Evolutionary conservation across 148 eudicot species (phyloP).

Genomic region (Silene latifolia): DNA sequence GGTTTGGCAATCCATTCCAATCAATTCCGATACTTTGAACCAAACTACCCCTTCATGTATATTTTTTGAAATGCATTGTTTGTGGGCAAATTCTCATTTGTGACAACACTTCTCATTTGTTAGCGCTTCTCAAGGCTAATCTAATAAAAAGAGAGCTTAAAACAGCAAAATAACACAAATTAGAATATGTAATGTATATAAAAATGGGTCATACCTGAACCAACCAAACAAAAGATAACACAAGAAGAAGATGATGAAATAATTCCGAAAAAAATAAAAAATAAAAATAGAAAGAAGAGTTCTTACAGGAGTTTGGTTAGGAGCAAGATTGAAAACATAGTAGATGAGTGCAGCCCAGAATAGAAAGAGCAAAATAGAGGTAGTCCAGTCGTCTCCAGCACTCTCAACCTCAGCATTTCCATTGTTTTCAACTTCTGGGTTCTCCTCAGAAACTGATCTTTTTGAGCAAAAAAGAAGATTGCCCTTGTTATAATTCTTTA

Average conservation of each 20-base stretch:
- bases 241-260: too few relatives aligned
- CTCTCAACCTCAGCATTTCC: constrained; percentile 36
- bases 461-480: constrained; percentile 28
- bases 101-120: too few relatives aligned
- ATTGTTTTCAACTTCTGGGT: constrained; percentile 34
- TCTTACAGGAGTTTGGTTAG: constrained; percentile 90
- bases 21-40: too few relatives aligned
- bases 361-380: constrained; percentile 68
- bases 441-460: constrained; percentile 34
- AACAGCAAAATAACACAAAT: too few relatives aligned
- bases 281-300: neutral
- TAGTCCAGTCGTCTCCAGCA: constrained; percentile 53
- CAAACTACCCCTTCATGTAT: too few relatives aligned
- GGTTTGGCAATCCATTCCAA: too few relatives aligned
- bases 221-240: neutral
- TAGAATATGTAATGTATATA: too few relatives aligned
- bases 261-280: neutral
- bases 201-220: neutral
- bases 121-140: too few relatives aligned
- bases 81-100: too few relatives aligned
- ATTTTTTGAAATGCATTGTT: too few relatives aligned
- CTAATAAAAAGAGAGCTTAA: too few relatives aligned
- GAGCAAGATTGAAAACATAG: constrained; percentile 71
- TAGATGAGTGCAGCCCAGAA: constrained; percentile 70
- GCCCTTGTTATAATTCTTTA: constrained; percentile 24